A percentile compares a stretch with the other conserved stretches of the same genome.
Conservation (phyloP, 2,329 filamentous ascomycete species). For the Ceratocystis alfenasii region DNA sequence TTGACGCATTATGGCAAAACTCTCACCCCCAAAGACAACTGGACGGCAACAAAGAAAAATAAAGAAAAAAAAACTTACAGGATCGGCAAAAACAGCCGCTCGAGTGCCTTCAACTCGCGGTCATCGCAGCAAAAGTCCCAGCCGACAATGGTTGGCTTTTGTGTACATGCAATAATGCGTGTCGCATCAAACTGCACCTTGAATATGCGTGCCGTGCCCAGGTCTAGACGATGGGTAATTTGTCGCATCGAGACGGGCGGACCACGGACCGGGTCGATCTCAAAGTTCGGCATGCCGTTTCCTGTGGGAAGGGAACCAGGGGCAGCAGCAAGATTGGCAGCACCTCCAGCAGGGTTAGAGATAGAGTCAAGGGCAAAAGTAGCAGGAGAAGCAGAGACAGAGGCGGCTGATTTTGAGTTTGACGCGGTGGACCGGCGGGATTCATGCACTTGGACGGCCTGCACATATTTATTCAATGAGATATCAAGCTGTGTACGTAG, state of each 20-base stretch:
- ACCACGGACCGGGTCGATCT: conserved; percentile 6
- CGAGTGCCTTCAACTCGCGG: conserved; percentile 62
- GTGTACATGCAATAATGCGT: conserved; percentile 86
- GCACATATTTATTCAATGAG: conserved; percentile 31
- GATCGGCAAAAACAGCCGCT: conserved; percentile 61
- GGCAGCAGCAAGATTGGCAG: background rate
- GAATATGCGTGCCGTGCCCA: conserved; percentile 58
- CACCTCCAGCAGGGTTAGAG: background rate
- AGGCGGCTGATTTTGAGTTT: background rate
- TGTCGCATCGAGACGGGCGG: conserved; percentile 19
- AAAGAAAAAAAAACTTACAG: conserved; percentile 30
- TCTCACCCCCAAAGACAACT: background rate
- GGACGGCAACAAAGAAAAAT: background rate
- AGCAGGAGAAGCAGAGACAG: background rate
- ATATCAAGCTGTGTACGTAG: conserved; percentile 40
- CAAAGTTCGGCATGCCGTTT: background rate
- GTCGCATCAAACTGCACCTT: conserved; percentile 93
- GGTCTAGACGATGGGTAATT: conserved; percentile 29
- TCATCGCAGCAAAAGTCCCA: conserved; percentile 97
- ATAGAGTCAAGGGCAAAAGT: background rate
- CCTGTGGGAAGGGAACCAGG: background rate
- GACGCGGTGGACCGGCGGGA: background rate
- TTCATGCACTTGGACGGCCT: conserved; percentile 2
- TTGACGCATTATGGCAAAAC: no score
- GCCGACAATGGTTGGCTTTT: conserved; percentile 81